Conservation (phyloP, 2,329 filamentous ascomycete genomes). For the Ophiostoma sp. region DNA sequence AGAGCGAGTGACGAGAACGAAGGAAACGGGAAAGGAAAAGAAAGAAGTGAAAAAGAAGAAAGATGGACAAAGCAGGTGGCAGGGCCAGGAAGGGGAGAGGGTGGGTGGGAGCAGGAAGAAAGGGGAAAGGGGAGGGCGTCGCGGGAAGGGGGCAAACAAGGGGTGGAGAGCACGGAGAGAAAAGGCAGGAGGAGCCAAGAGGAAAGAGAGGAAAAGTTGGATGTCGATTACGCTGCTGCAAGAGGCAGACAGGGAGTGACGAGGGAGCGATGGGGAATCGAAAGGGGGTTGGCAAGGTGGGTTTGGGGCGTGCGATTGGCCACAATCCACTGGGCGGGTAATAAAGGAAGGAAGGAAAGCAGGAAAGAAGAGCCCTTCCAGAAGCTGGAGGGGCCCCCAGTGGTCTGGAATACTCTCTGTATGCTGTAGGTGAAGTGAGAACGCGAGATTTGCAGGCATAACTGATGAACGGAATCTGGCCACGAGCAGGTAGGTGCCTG, state of each 20-base stretch:
- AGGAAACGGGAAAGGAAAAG: neutral
- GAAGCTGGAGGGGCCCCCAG: neutral
- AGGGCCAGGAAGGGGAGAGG: neutral
- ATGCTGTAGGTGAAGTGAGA: too few relatives aligned
- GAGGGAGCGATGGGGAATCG: neutral
- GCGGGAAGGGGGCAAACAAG: neutral
- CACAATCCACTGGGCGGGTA: neutral
- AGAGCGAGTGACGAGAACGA: slow-evolving; percentile 24
- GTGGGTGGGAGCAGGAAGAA: neutral
- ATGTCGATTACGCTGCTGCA: slow-evolving; percentile 14
- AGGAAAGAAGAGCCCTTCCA: neutral
- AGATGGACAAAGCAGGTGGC: neutral
- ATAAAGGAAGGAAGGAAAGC: neutral
- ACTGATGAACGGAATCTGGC: too few relatives aligned
- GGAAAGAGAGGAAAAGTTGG: slow-evolving; percentile 16
- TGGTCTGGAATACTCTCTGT: neutral
- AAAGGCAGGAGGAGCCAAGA: neutral
- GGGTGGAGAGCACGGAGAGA: slow-evolving; percentile 8
- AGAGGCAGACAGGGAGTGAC: slow-evolving; percentile 15
- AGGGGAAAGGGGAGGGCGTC: neutral
- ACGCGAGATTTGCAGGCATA: too few relatives aligned
- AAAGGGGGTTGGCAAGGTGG: slow-evolving; percentile 17
- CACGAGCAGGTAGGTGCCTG: too few relatives aligned
- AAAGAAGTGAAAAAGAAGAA: neutral
- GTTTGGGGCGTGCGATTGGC: neutral